Evolutionary conservation across 2,329 filamentous ascomycete genomes (phyloP).

Genomic region (Botrytis medusae): DNA sequence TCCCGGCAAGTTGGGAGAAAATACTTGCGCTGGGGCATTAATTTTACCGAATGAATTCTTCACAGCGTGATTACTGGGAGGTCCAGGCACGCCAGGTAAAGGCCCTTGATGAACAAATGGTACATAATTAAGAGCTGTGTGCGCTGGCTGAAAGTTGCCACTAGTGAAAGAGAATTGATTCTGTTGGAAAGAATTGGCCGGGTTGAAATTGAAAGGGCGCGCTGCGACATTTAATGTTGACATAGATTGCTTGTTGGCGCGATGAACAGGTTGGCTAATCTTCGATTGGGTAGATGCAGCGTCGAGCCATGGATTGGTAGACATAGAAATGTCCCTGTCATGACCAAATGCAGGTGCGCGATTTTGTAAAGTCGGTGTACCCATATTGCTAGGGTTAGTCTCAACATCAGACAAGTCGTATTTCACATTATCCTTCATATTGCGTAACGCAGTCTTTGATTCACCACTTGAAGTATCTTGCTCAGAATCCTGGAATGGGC

Average conservation of each 20-base stretch:
- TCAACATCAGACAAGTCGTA: conserved; percentile 64
- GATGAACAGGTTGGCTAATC: conserved; percentile 54
- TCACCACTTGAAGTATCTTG: conserved; percentile 41
- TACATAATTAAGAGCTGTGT: conserved; percentile 26
- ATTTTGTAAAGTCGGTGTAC: conserved; percentile 58
- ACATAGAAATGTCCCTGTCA: conserved; percentile 54
- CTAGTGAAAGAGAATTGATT: conserved; percentile 52
- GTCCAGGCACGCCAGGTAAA: conserved; percentile 41
- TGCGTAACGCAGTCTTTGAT: conserved; percentile 27
- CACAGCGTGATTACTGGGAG: conserved; percentile 36
- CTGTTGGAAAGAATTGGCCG: conserved; percentile 48
- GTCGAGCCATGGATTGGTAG: conserved; percentile 65
- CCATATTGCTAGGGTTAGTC: conserved; percentile 71
- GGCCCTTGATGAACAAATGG: conserved; percentile 32
- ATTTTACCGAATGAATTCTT: conserved; percentile 50
- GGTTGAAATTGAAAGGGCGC: conserved; percentile 80
- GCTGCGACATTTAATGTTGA: conserved; percentile 87
- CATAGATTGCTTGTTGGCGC: conserved; percentile 62
- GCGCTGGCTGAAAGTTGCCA: conserved; percentile 48
- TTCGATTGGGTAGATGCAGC: conserved; percentile 45
- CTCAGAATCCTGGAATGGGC: conserved; percentile 59
- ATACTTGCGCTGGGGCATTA: conserved; percentile 62
- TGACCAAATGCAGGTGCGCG: conserved; percentile 52
- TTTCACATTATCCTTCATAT: conserved; percentile 31
- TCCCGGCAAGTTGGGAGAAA: conserved; percentile 35